Conservation (phyloP, 306 rosid species). For the Vachellia collinsii region DNA sequence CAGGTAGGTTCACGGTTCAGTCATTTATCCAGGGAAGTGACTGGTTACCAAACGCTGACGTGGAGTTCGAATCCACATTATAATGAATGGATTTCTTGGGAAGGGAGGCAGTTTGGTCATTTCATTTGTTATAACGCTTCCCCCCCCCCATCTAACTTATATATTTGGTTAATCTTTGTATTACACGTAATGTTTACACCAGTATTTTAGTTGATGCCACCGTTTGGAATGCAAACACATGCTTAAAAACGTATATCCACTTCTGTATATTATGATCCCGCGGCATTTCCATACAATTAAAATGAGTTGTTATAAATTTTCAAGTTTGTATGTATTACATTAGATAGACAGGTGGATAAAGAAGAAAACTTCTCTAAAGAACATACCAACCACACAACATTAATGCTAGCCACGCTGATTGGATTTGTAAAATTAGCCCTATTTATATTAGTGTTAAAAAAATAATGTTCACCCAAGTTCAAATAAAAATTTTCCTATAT, state of each 20-base stretch:
- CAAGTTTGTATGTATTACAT: not conserved
- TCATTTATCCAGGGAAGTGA: slow-evolving; percentile 56
- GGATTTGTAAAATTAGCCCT: too few species aligned
- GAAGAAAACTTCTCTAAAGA: too few species aligned
- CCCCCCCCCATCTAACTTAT: not conserved
- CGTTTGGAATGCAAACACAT: not conserved
- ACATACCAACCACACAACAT: too few species aligned
- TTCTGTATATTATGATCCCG: not conserved
- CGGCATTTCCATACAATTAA: not conserved
- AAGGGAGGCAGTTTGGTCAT: not conserved
- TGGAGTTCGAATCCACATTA: slow-evolving; percentile 41
- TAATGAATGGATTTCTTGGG: slow-evolving; percentile 8
- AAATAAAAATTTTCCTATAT: too few species aligned
- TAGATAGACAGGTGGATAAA: too few species aligned
- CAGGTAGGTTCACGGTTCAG: slow-evolving; percentile 51
- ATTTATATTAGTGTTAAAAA: too few species aligned
- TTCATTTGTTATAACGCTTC: not conserved
- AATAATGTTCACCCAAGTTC: too few species aligned
- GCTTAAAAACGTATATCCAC: not conserved
- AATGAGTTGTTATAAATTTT: not conserved
- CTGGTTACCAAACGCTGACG: slow-evolving; percentile 51
- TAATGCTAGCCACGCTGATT: too few species aligned
- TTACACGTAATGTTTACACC: not conserved
- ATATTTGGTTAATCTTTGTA: not conserved
- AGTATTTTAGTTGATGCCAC: not conserved